Percentiles rank a stretch among this genome's conserved stretches.
phyloP scores from a whole-genome alignment of 2,329 filamentous ascomycete genomes.

The Fusarium anthophilum region DNA sequence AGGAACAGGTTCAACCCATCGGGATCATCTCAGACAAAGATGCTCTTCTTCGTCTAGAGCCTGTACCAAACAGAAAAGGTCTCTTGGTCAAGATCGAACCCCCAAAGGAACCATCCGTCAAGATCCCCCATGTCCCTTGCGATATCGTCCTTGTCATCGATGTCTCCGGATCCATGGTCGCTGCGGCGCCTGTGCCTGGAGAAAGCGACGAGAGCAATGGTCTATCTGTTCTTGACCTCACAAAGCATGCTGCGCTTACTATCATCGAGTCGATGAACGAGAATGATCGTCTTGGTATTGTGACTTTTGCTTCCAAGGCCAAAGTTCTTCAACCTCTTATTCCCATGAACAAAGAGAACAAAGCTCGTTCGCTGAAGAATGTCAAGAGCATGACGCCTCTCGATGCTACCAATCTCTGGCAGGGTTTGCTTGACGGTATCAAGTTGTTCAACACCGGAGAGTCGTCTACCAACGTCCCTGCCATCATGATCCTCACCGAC shows the following conservation, averaged over 20 bases:
- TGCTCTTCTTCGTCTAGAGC: constrained; percentile 50
- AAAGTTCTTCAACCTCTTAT: constrained; percentile 57
- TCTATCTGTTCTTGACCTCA: constrained; percentile 65
- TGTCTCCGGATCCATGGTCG: constrained; percentile 66
- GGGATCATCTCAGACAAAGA: constrained; percentile 9
- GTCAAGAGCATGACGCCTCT: constrained; percentile 54
- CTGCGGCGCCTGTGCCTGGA: constrained; percentile 57
- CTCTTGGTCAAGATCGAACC: constrained; percentile 59
- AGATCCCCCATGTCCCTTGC: constrained; percentile 57
- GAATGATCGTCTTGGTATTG: constrained; percentile 65
- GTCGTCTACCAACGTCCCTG: constrained; percentile 53
- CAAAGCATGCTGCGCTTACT: constrained; percentile 67
- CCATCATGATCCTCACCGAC: constrained; percentile 64
- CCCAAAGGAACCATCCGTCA: constrained; percentile 48
- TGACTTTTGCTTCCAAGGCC: constrained; percentile 59
- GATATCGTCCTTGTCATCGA: constrained; percentile 72
- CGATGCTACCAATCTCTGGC: constrained; percentile 65
- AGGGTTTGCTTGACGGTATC: constrained; percentile 62
- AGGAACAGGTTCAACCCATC: not conserved
- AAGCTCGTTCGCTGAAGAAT: constrained; percentile 51
- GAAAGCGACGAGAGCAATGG: constrained; percentile 59
- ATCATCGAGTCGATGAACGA: constrained; percentile 65
- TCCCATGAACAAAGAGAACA: constrained; percentile 58
- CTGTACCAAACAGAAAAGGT: constrained; percentile 50
- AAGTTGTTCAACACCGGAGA: constrained; percentile 53